phyloP scores from a whole-genome alignment of 2,329 filamentous ascomycete genomes.

The Calonectria henricotiae region DNA sequence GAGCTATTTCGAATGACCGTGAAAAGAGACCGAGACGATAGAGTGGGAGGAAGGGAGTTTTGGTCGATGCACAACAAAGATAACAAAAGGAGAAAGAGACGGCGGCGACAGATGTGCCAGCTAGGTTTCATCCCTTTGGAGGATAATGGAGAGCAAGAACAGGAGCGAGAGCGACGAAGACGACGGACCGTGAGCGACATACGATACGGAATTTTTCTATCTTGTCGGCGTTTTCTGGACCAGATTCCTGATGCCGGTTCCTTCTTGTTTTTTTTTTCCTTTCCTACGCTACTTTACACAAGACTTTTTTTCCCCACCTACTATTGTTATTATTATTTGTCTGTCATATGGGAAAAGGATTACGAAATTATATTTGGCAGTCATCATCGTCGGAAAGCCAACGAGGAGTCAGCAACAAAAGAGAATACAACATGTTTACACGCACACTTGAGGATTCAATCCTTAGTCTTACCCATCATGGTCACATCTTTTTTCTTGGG shows the following conservation, averaged over 20 bases:
- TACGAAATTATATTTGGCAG: conserved; percentile 28
- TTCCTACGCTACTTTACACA: conserved; percentile 33
- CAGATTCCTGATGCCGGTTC: conserved; percentile 23
- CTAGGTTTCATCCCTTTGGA: not conserved
- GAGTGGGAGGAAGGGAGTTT: conserved; percentile 38
- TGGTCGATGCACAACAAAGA: conserved; percentile 42
- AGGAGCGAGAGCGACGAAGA: conserved; percentile 29
- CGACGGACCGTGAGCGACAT: conserved; percentile 21
- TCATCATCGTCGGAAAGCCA: conserved; percentile 28
- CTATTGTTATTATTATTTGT: conserved; percentile 38
- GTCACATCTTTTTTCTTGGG: not conserved
- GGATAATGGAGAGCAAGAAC: conserved; percentile 29
- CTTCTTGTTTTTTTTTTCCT: conserved; percentile 21
- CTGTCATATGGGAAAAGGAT: conserved; percentile 31
- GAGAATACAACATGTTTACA: conserved; percentile 39
- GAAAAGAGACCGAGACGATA: conserved; percentile 72
- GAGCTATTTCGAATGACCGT: conserved; percentile 60
- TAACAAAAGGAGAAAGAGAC: conserved; percentile 2
- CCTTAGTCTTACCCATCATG: conserved; percentile 7
- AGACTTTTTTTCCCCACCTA: conserved; percentile 23
- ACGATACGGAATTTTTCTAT: conserved; percentile 29
- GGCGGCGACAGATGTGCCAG: conserved; percentile 24
- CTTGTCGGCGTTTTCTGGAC: conserved; percentile 31
- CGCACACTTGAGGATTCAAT: conserved; percentile 5
- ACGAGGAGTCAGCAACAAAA: conserved; percentile 33